phyloP scores from a whole-genome alignment of 257 asterid species.

The Coffea eugenioides region DNA sequence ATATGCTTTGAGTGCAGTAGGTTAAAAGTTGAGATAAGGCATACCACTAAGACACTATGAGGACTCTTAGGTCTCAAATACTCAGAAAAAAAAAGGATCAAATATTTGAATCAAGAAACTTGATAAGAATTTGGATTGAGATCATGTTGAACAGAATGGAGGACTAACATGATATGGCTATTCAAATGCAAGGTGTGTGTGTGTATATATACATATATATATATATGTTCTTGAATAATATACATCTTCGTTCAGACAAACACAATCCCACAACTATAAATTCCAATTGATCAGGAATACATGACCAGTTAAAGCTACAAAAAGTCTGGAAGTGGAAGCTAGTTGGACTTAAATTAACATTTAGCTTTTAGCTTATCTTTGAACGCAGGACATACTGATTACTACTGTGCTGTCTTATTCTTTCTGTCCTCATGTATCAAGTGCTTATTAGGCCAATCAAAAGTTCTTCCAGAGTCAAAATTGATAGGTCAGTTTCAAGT shows the following conservation, averaged over 20 bases:
- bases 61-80: background rate
- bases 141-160: background rate
- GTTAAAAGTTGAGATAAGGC: background rate
- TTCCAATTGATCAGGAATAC: conserved; percentile 5
- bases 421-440: background rate
- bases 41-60: background rate
- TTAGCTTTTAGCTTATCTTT: background rate
- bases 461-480: background rate
- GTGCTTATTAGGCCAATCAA: background rate
- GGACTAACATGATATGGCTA: background rate
- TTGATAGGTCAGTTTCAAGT: background rate
- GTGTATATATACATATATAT: background rate
- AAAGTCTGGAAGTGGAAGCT: background rate
- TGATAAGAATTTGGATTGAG: background rate
- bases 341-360: background rate
- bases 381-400: no score
- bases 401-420: background rate
- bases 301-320: background rate
- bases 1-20: background rate
- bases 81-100: background rate
- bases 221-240: background rate
- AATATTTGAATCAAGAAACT: background rate
- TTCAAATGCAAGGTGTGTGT: background rate
- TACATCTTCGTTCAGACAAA: background rate
- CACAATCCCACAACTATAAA: background rate